These are phyloP conservation scores for Trichocladium antarcticum DNA, from an alignment of 495 filamentous ascomycete species.

Conservation along the genomic window DNA sequence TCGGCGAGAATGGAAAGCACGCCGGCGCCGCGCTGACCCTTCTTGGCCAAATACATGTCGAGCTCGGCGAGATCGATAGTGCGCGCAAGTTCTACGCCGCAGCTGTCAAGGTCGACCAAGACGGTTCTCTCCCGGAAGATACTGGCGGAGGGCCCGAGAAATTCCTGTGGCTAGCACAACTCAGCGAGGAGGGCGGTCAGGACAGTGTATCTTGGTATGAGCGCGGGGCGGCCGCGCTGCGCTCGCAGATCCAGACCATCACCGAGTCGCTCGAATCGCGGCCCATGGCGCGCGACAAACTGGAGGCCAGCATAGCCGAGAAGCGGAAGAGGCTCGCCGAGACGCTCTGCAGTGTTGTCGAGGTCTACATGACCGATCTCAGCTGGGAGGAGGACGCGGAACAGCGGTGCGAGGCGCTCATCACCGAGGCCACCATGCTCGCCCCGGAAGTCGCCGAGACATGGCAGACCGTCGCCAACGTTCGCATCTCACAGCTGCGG, in stretches of 20 bases:
- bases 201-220: conserved; percentile 85
- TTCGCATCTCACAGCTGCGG: conserved; percentile 77
- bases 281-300: conserved; percentile 32
- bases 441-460: conserved; percentile 67
- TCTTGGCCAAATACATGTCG: conserved; percentile 74
- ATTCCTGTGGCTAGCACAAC: conserved; percentile 89
- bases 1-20: conserved; percentile 26
- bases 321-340: conserved; percentile 69
- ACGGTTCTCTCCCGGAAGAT: conserved; percentile 51
- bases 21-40: conserved; percentile 58
- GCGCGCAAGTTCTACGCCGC: conserved; percentile 57
- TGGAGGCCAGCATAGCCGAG: conserved; percentile 43
- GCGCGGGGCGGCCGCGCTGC: conserved; percentile 60
- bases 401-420: conserved; percentile 64
- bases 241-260: conserved; percentile 50
- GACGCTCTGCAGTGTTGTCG: conserved; percentile 77
- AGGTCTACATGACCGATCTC: conserved; percentile 98
- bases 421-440: conserved; percentile 74
- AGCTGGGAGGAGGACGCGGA: conserved; percentile 86
- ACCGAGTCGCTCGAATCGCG: conserved; percentile 21
- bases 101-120: conserved; percentile 62
- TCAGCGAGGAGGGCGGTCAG: conserved; percentile 73
- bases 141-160: conserved; percentile 79
- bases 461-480: conserved; percentile 84
- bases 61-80: conserved; percentile 64